Evolutionary conservation across 805 yeast species (phyloP), one percentile per base, ranked within the genome.

Genomic region (Yarrowia bubula): DNA sequence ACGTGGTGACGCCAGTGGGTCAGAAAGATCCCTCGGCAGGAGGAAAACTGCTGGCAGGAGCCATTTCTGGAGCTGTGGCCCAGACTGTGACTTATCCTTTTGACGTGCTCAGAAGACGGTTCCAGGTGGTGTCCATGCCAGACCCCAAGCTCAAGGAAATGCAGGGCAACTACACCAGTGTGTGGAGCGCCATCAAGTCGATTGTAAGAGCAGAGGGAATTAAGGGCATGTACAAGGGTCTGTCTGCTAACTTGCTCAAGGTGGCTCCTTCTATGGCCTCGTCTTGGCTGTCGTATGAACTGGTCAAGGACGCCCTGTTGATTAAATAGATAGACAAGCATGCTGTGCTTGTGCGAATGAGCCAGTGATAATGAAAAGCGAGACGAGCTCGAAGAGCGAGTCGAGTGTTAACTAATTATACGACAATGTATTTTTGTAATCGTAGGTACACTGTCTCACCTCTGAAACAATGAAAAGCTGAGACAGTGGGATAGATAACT

Each of bases 241-340:
- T 78, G 65, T 64, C 72, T 2, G 95, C 96, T 1, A 91, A 91
- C 72, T 79, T 90, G 74, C 87, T 89, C 80, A 93, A 92, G 74
- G 95, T 93, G 4, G 89, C 91, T 53, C 98, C 98, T 0, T 86
- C 95, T 13, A 93, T 95, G 92, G 98, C 98, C 4, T 91, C 92
- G 15, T 90, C 93, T 67, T 93, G 98, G 97, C 79, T 92, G 70
- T 85, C 90, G 61, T 93, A 89, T 77, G 98, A 93, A 73, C 74
- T 84, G 28, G 79, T 90, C 18, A 84, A 85, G 71, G 87, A 77
- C 66, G 68, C 67, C 46, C 35, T 69, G 39, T 18, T 50, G 35
- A 58, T 58, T 13, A 58, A 58, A 28, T 58, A 58, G 58, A 51
- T 39, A 51, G 33, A 50, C 43, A 50, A 39, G 63, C 63, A 33